Conservation (phyloP, 371 early-diverging fungal species). For the Rhizopus arrhizus region DNA sequence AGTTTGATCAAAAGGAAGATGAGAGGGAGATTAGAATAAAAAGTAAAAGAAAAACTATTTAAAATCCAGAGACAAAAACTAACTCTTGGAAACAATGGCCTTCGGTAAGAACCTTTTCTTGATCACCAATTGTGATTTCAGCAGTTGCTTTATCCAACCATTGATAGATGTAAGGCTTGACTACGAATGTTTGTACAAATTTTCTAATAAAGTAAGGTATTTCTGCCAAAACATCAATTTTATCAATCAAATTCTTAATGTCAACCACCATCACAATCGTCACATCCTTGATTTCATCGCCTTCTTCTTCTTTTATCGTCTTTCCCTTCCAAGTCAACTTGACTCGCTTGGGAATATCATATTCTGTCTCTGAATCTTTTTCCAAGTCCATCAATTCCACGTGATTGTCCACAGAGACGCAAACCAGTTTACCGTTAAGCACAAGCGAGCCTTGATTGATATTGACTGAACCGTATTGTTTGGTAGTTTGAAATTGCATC, state of each 20-base stretch:
- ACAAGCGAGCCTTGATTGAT: slow-evolving; percentile 80
- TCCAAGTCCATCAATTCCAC: slow-evolving; percentile 54
- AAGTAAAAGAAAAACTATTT: slow-evolving; percentile 4
- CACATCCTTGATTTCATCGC: slow-evolving; percentile 62
- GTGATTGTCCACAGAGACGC: slow-evolving; percentile 75
- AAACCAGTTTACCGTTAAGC: slow-evolving; percentile 64
- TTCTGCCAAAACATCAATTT: slow-evolving; percentile 86
- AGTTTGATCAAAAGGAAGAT: no score
- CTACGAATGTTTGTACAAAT: slow-evolving; percentile 88
- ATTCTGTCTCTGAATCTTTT: slow-evolving; percentile 75
- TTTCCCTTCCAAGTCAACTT: slow-evolving; percentile 76
- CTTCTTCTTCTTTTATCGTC: slow-evolving; percentile 54
- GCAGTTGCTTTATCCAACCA: slow-evolving; percentile 74
- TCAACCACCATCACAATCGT: slow-evolving; percentile 63
- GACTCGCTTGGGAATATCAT: slow-evolving; percentile 76
- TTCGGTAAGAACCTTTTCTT: slow-evolving; percentile 56
- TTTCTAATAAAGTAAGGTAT: slow-evolving; percentile 88
- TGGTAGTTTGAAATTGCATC: slow-evolving; percentile 83
- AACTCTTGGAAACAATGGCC: slow-evolving; percentile 75
- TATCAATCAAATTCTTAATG: slow-evolving; percentile 65
- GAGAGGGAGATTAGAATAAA: no score
- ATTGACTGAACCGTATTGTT: slow-evolving; percentile 68
- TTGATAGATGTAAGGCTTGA: slow-evolving; percentile 92
- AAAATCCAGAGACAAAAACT: slow-evolving; percentile 58
- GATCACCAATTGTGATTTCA: slow-evolving; percentile 64